Percentiles rank a stretch among this genome's conserved stretches.
These are phyloP conservation scores for Neurospora hispaniola DNA, from an alignment of 495 filamentous ascomycete species.

Conservation along the genomic window DNA sequence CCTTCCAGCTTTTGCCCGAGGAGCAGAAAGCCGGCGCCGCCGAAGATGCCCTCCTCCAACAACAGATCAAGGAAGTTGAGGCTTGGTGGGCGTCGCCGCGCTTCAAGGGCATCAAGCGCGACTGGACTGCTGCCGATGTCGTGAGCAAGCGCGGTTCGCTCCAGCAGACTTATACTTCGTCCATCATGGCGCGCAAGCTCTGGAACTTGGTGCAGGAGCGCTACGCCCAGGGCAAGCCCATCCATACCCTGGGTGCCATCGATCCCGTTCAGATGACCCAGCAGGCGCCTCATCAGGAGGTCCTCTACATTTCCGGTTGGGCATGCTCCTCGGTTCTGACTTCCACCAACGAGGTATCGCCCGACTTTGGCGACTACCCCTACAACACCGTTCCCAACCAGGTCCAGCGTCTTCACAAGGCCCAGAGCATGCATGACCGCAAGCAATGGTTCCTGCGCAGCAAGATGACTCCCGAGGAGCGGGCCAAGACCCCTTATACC, in stretches of 20 bases:
- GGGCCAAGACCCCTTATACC: conserved; percentile 64
- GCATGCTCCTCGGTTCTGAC: conserved; percentile 90
- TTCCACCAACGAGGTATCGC: conserved; percentile 89
- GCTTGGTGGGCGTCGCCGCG: conserved; percentile 79
- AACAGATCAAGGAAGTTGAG: conserved; percentile 71
- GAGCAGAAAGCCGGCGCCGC: conserved; percentile 59
- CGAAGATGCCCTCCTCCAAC: conserved; percentile 71
- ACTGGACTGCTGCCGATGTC: conserved; percentile 82
- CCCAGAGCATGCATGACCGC: conserved; percentile 90
- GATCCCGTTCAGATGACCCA: conserved; percentile 99
- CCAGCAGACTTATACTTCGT: conserved; percentile 80
- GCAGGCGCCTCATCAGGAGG: conserved; percentile 90
- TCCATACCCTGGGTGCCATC: conserved; percentile 96
- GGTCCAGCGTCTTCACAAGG: conserved; percentile 90
- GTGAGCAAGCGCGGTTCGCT: conserved; percentile 85
- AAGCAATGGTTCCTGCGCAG: conserved; percentile 83
- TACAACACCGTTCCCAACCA: conserved; percentile 99
- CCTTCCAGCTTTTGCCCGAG: conserved; percentile 71
- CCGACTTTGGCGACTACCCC: conserved; percentile 96
- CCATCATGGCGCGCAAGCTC: conserved; percentile 85
- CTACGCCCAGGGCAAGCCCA: conserved; percentile 65
- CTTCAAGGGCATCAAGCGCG: conserved; percentile 80
- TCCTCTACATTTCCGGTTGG: conserved; percentile 94
- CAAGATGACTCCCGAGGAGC: conserved; percentile 60
- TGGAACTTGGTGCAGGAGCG: conserved; percentile 77